Evolutionary conservation across 129 eudicot species (phyloP), one percentile per base, ranked within the genome.

Genomic region (Smallanthus sonchifolius): DNA sequence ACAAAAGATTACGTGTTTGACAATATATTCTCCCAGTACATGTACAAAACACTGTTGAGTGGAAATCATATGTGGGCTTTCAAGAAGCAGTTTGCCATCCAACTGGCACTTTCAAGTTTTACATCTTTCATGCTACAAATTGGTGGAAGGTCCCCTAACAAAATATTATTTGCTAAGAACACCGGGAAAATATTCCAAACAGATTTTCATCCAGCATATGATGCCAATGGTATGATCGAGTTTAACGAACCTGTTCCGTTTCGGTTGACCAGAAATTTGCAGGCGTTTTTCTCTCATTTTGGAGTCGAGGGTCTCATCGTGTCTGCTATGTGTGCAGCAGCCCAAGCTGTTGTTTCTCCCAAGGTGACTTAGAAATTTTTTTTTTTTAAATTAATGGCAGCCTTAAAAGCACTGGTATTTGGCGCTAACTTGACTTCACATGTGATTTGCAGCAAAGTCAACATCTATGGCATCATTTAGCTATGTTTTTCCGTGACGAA

Each of bases 401-500:
- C 60, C 32, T 47, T 45, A 4, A 15, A 69, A 49, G 10, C 63
- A 49, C 47, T 51, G 44, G 49, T 16, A 54, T 19, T 15, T 57
- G 42, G 38, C 6, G 70, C 28, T 62, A 74, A 74, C 35, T 14
- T 19, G 68, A 17, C 44, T 14, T 73, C 64, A 38, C 45, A 43
- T 32, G 51, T 32, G 19, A n/a, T 40, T 60, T 88, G 83, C 96
- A 95, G 99, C 99, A 95, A 95, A 88, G 81, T 71, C 90, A 91
- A 77, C 99, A 91, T 73, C 56, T 95, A 42, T 95, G 97, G 97
- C 90, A 95, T 82, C 99, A 95, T 80, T 67, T 95, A 70, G 96
- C 99, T 0, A 95, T 95, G 99, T 95, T 95, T 79, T 95, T 95
- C 88, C 97, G 99, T 32, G 99, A 95, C 79, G 99, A 95, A 67